phyloP scores from a whole-genome alignment of 139 green algal genomes.

The Chlorella sorokiniana region DNA sequence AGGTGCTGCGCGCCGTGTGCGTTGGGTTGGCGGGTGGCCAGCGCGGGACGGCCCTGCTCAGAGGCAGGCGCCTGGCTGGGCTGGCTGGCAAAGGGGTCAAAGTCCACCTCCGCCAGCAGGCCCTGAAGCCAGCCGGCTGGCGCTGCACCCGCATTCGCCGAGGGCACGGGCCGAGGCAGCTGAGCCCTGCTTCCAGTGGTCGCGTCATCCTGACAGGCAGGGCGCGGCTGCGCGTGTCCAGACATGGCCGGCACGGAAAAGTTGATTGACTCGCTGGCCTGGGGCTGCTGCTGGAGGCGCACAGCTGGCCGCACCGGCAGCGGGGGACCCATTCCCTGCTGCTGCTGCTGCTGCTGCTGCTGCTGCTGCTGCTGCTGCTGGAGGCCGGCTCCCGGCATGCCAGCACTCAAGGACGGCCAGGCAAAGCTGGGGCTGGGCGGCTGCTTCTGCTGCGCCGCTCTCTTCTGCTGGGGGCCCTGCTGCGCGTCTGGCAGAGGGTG shows the following conservation, averaged over 20 bases:
- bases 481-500: neutral
- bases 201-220: conserved; percentile 16
- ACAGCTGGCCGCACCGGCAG: too few species aligned
- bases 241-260: conserved; percentile 14
- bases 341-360: neutral
- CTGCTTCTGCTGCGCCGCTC: neutral
- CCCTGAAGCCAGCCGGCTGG: conserved; percentile 7
- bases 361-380: neutral
- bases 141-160: neutral
- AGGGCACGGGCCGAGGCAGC: neutral
- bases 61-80: neutral
- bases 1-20: neutral
- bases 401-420: conserved; percentile 1
- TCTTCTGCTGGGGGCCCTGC: neutral
- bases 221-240: too few species aligned
- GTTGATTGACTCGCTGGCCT: conserved; percentile 10
- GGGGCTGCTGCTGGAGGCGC: neutral
- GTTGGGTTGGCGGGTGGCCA: neutral
- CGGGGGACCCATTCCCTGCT: neutral
- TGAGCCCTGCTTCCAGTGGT: neutral
- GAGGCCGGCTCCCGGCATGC: neutral
- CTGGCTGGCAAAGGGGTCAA: neutral
- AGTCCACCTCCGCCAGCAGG: conserved; percentile 16
- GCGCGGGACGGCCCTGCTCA: neutral
- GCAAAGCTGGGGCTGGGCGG: neutral